A percentile compares a stretch with the other conserved stretches of the same genome.
Conservation (phyloP, 371 early-diverging fungal species). For the Mucor irregularis region DNA sequence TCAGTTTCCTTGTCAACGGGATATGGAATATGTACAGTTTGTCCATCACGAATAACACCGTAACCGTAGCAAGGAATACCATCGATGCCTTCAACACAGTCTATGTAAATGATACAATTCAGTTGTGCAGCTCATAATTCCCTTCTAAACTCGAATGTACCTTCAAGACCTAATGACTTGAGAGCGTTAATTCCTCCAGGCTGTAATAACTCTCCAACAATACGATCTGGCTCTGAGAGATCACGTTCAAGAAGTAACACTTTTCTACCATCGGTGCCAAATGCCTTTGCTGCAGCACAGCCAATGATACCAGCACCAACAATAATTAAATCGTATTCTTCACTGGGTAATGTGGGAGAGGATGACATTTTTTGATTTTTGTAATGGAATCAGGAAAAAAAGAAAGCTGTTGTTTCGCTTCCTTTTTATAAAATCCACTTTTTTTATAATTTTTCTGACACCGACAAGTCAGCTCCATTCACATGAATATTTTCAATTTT, state of each 20-base stretch:
- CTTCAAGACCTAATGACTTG: conserved; percentile 68
- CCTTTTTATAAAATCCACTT: too few relatives aligned
- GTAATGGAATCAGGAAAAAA: neutral
- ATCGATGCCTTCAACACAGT: conserved; percentile 80
- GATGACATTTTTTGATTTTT: neutral
- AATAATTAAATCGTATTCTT: conserved; percentile 72
- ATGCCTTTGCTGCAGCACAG: conserved; percentile 74
- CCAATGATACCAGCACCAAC: conserved; percentile 92
- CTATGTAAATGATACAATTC: too few relatives aligned
- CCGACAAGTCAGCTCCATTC: too few relatives aligned
- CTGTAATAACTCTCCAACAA: conserved; percentile 94
- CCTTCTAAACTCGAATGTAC: conserved; percentile 8
- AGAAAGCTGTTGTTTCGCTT: too few relatives aligned
- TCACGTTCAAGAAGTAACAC: conserved; percentile 82
- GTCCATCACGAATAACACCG: conserved; percentile 63
- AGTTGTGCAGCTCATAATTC: neutral
- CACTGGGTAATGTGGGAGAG: neutral
- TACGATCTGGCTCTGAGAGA: conserved; percentile 88
- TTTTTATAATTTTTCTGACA: neutral
- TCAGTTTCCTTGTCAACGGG: conserved; percentile 49
- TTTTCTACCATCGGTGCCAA: conserved; percentile 70
- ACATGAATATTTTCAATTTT: neutral
- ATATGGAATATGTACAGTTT: conserved; percentile 66
- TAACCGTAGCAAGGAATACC: conserved; percentile 89
- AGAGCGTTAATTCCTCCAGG: conserved; percentile 88